Evolutionary conservation across 2,329 filamentous ascomycete genomes (phyloP).

Genomic region (Pseudonectria foliicola): DNA sequence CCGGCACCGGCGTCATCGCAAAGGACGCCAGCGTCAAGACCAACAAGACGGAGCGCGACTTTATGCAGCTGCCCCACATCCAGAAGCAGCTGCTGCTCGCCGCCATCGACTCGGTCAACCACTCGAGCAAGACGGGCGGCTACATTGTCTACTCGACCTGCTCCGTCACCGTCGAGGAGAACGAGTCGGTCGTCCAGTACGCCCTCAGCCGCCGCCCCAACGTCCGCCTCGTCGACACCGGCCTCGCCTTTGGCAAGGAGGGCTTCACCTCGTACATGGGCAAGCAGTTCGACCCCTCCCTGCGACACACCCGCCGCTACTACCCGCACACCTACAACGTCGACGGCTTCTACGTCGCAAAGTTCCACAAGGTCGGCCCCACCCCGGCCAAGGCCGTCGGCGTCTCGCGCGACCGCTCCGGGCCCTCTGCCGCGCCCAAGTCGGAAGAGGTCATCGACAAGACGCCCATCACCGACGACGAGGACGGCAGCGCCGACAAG

Average conservation of each 20-base stretch:
- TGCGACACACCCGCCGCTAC: constrained; percentile 78
- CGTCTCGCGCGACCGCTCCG: constrained; percentile 26
- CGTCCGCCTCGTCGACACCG: constrained; percentile 86
- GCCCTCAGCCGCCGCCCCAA: constrained; percentile 87
- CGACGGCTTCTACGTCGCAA: constrained; percentile 96
- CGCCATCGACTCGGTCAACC: constrained; percentile 92
- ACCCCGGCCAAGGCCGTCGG: constrained; percentile 49
- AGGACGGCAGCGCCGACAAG: constrained; percentile 41
- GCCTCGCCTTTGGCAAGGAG: constrained; percentile 81
- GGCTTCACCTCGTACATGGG: constrained; percentile 87
- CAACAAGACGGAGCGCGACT: constrained; percentile 94
- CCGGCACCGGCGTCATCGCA: constrained; percentile 92
- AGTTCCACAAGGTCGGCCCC: constrained; percentile 87
- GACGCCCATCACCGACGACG: constrained; percentile 53
- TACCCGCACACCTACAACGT: constrained; percentile 93
- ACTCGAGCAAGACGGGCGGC: constrained; percentile 83
- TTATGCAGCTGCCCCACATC: constrained; percentile 83
- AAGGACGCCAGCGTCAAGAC: constrained; percentile 98
- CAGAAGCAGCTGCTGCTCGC: constrained; percentile 91
- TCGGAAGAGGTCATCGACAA: constrained; percentile 54
- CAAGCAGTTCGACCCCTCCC: constrained; percentile 81
- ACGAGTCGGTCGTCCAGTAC: constrained; percentile 87
- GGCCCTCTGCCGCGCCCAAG: constrained; percentile 16
- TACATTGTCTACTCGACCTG: constrained; percentile 97
- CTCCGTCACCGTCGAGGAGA: constrained; percentile 86